These are phyloP conservation scores for Echium plantagineum DNA, from an alignment of 257 asterid genomes.

Conservation along the genomic window DNA sequence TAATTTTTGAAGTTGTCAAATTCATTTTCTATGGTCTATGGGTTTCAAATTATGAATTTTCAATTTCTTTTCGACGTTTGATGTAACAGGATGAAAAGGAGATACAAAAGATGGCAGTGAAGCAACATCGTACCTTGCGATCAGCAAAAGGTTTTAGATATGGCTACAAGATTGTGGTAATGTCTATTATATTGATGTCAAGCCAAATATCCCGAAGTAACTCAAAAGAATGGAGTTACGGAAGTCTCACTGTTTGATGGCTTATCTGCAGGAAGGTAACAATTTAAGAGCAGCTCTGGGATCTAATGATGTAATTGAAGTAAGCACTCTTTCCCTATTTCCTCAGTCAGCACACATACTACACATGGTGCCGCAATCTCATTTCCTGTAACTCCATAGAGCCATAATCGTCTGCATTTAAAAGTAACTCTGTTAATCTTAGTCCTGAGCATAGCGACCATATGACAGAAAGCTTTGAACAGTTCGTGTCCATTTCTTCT, in stretches of 20 bases:
- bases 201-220: neutral
- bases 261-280: constrained; percentile 57
- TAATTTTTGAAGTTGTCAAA: neutral
- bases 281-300: constrained; percentile 72
- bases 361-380: too few relatives aligned
- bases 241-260: constrained; percentile 4
- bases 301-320: constrained; percentile 73
- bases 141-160: constrained; percentile 74
- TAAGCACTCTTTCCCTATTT: constrained; percentile 14
- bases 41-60: neutral
- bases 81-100: constrained; percentile 83
- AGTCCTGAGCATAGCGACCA: too few relatives aligned
- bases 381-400: too few relatives aligned
- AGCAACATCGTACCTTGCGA: constrained; percentile 69
- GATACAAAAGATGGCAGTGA: constrained; percentile 65
- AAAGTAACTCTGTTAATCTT: too few relatives aligned
- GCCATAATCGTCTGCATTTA: too few relatives aligned
- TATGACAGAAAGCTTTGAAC: too few relatives aligned
- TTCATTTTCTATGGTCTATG: neutral
- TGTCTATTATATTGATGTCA: constrained; percentile 14
- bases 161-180: constrained; percentile 96
- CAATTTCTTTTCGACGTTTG: constrained; percentile 4
- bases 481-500: neutral
- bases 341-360: neutral
- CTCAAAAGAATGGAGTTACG: neutral